A percentile compares a stretch with the other conserved stretches of the same genome.
These are phyloP conservation scores for Arachnopeziza araneosa DNA, from an alignment of 2,329 filamentous ascomycete species.

Conservation along the genomic window DNA sequence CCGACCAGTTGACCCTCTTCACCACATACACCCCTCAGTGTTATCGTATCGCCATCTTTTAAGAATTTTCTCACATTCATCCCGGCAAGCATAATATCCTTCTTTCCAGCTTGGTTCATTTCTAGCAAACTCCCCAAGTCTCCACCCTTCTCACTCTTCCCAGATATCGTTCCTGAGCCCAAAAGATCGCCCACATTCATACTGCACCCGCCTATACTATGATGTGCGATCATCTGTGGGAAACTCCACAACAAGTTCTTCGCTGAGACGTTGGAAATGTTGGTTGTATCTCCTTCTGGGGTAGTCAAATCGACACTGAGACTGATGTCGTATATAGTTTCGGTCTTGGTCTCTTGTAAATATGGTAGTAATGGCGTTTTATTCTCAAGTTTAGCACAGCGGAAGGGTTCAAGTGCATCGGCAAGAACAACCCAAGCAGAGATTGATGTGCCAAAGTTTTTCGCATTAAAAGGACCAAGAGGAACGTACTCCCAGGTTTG, in stretches of 20 bases:
- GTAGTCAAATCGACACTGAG: conserved; percentile 60
- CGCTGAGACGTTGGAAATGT: conserved; percentile 55
- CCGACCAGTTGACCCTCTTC: conserved; percentile 64
- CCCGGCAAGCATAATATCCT: conserved; percentile 51
- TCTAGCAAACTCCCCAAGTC: conserved; percentile 67
- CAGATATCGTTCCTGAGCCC: conserved; percentile 74
- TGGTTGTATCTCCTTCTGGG: conserved; percentile 45
- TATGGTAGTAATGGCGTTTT: conserved; percentile 53
- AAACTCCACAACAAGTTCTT: conserved; percentile 75
- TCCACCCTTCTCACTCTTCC: conserved; percentile 40
- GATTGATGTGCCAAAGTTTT: conserved; percentile 77
- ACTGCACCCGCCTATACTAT: conserved; percentile 69
- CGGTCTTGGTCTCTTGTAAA: conserved; percentile 52
- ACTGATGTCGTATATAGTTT: conserved; percentile 63
- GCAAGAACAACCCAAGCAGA: conserved; percentile 74
- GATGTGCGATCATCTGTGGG: conserved; percentile 76
- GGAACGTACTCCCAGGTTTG: conserved; percentile 83
- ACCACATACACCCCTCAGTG: conserved; percentile 60
- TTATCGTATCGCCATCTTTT: conserved; percentile 67
- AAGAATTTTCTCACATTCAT: conserved; percentile 67
- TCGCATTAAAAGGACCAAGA: conserved; percentile 74
- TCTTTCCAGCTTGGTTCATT: conserved; percentile 65
- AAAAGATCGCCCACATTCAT: conserved; percentile 70
- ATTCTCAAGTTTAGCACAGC: conserved; percentile 48
- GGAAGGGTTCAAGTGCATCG: conserved; percentile 69